Percentiles rank a stretch among this genome's conserved stretches.
phyloP scores from a whole-genome alignment of 2,329 filamentous ascomycete species.

The Claviceps lovelessii region DNA sequence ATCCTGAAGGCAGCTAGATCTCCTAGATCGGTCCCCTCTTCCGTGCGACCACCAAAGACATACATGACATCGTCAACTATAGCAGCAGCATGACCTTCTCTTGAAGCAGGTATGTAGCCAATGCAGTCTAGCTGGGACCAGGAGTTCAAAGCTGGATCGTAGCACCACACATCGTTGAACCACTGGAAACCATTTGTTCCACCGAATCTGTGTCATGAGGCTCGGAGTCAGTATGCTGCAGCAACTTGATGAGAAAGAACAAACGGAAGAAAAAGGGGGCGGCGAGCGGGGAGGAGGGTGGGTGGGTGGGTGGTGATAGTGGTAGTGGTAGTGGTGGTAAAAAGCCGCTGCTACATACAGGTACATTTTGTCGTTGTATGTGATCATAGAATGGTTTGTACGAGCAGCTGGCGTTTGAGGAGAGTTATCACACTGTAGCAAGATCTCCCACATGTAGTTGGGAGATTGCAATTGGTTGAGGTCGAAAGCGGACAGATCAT shows the following conservation, averaged over 20 bases:
- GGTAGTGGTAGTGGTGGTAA: background rate
- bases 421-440: constrained; percentile 51
- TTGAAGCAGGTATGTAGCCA: constrained; percentile 84
- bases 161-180: constrained; percentile 99
- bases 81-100: constrained; percentile 87
- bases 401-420: constrained; percentile 60
- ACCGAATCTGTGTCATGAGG: constrained; percentile 55
- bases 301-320: no score
- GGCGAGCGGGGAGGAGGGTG: background rate
- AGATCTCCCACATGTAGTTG: constrained; percentile 83
- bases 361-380: constrained; percentile 85
- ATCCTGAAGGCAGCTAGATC: constrained; percentile 71
- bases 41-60: constrained; percentile 88
- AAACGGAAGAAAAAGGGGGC: background rate
- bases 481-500: constrained; percentile 89
- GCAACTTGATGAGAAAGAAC: background rate
- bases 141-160: constrained; percentile 66
- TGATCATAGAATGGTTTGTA: constrained; percentile 89
- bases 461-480: constrained; percentile 86
- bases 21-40: constrained; percentile 82
- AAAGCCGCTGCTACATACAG: constrained; percentile 43
- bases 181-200: constrained; percentile 90
- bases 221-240: constrained; percentile 1
- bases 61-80: constrained; percentile 98
- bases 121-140: constrained; percentile 93